Percentiles rank a stretch among this genome's conserved stretches.
phyloP scores from a whole-genome alignment of 2,329 filamentous ascomycete species.

The Calcarisporium arbuscula region DNA sequence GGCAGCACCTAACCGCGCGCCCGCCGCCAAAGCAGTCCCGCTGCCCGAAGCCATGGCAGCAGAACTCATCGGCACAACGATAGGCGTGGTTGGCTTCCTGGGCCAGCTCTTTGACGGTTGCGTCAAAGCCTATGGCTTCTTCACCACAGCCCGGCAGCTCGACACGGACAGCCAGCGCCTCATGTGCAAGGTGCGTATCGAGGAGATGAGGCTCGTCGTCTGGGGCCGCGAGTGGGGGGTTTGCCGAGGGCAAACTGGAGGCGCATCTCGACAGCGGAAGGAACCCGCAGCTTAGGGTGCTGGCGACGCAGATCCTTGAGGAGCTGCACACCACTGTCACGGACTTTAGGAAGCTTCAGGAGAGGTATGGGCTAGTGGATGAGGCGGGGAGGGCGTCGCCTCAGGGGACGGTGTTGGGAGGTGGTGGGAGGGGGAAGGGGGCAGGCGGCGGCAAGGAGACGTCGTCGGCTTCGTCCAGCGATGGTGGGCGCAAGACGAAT shows the following conservation, averaged over 20 bases:
- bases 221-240: slow-evolving; percentile 44
- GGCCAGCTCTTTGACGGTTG: slow-evolving; percentile 42
- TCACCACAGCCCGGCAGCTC: slow-evolving; percentile 34
- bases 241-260: slow-evolving; percentile 36
- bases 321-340: slow-evolving; percentile 38
- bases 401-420: slow-evolving; percentile 3
- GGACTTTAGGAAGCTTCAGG: slow-evolving; percentile 34
- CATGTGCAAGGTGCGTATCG: slow-evolving; percentile 41
- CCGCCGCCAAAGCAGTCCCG: too few relatives aligned
- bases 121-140: slow-evolving; percentile 38
- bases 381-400: slow-evolving; percentile 13
- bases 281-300: slow-evolving; percentile 28
- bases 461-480: slow-evolving; percentile 15
- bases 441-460: slow-evolving; percentile 11
- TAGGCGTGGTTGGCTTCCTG: slow-evolving; percentile 37
- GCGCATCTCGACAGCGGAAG: slow-evolving; percentile 30
- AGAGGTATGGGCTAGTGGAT: slow-evolving; percentile 34
- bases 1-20: too few relatives aligned
- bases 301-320: slow-evolving; percentile 35
- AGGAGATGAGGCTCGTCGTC: slow-evolving; percentile 41
- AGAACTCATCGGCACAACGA: slow-evolving; percentile 34
- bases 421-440: slow-evolving; percentile 9
- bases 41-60: slow-evolving; percentile 22
- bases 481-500: slow-evolving; percentile 14
- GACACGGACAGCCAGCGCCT: slow-evolving; percentile 36